Evolutionary conservation across 116 monocot species (phyloP), one percentile per base, ranked within the genome.

Genomic region (Posidonia oceanica): DNA sequence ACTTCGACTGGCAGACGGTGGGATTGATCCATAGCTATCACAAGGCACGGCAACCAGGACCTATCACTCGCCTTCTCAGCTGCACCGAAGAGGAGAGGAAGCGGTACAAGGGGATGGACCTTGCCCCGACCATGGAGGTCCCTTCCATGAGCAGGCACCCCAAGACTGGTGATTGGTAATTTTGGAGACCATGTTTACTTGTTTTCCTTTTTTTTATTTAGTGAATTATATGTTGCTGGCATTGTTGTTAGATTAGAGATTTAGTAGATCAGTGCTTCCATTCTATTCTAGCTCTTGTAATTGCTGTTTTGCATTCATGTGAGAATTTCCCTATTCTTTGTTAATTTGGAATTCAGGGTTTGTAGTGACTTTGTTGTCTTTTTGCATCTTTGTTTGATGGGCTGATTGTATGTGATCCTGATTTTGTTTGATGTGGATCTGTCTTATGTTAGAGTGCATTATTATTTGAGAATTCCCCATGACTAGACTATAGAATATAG

Each of bases 1-100:
- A 98, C 79, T 98, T 98, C 68, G 98, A 98, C 75, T 98, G 98
- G 98, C 98, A 98, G 75, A 93, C 98, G 36, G 90, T 93, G 67
- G 98, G 98, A 41, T 71, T 98, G 36, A 67, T 98, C 13, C 98
- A 98, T 75, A 98, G 98, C 75, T 81, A 74, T 74, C 75, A 72
- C 48, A 98, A 98, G 82, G 84, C 87, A 4, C 61, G 75, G 61
- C 98, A 98, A 67, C 98, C 98, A 3, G 98, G 98, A 56, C 90
- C 86, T 14, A 81, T 98, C 73, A 98, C 98, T 14, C 82, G 98
- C 23, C 84, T 98, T 53, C 87, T 98, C 41, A 93, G 93, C 79
- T 98, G 93, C 79, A 88, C 93, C 15, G 78, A 83, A 38, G 90
- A 90, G 64, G 86, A 93, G 81, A 76, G 66, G 73, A 70, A 57